Conservation (phyloP, 2,329 filamentous ascomycete genomes). For the Diaporthe eres region DNA sequence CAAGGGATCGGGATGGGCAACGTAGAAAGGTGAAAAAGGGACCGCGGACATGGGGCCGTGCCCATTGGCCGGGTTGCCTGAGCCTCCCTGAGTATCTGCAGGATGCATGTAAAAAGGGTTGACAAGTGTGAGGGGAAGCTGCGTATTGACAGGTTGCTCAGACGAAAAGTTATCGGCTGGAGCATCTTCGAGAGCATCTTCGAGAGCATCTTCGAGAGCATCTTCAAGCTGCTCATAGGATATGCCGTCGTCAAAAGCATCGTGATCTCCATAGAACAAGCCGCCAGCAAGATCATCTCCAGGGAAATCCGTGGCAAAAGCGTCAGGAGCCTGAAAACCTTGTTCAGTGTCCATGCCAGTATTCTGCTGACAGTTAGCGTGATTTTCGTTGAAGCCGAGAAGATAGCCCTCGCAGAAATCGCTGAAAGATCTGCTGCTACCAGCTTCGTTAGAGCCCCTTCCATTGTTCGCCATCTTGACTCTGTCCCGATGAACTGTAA, state of each 20-base stretch:
- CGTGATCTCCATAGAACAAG: neutral
- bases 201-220: no score
- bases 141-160: no score
- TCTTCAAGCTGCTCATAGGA: no score
- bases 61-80: no score
- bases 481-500: neutral
- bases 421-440: neutral
- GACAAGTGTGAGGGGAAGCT: no score
- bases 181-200: no score
- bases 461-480: neutral
- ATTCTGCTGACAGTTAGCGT: neutral
- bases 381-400: neutral
- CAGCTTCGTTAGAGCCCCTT: neutral
- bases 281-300: neutral
- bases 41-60: neutral
- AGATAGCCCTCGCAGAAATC: neutral
- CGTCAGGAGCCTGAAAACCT: neutral
- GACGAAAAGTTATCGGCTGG: no score
- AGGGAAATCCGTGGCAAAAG: no score
- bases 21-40: neutral
- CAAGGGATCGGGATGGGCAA: neutral
- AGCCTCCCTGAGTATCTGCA: no score
- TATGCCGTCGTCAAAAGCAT: neutral
- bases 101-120: no score
- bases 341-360: neutral